Percentiles rank a stretch among this genome's conserved stretches.
These are phyloP conservation scores for Naganishia liquefaciens DNA, from an alignment of 1,284 basidiomycete species.

Conservation along the genomic window DNA sequence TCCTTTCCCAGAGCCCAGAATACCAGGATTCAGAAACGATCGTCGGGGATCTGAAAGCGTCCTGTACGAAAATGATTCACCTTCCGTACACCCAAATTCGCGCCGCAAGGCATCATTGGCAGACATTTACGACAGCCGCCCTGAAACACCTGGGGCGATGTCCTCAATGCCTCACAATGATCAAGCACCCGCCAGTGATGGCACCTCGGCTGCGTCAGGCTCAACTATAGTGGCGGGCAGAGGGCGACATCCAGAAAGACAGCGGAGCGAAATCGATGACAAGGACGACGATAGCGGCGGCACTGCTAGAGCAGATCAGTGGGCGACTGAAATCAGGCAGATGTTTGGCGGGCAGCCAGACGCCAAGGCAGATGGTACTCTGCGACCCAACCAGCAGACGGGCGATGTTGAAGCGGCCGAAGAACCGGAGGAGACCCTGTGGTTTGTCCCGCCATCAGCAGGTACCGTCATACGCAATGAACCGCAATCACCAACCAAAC, in stretches of 20 bases:
- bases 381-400: conserved; percentile 5
- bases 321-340: conserved; percentile 38
- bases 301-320: conserved; percentile 45
- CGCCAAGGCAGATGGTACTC: conserved; percentile 23
- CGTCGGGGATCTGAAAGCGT: conserved; percentile 34
- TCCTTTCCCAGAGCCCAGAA: conserved; percentile 17
- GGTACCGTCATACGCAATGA: conserved; percentile 13
- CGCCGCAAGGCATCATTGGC: conserved; percentile 19
- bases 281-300: conserved; percentile 43
- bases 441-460: conserved; percentile 29
- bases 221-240: conserved; percentile 1
- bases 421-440: conserved; percentile 32
- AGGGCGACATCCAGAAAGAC: neutral
- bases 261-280: conserved; percentile 26
- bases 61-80: neutral
- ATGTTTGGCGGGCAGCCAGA: conserved; percentile 34
- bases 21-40: conserved; percentile 29
- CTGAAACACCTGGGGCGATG: neutral
- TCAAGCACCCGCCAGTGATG: conserved; percentile 1
- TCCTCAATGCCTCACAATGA: neutral
- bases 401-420: conserved; percentile 5
- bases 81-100: neutral
- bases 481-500: conserved; percentile 12
- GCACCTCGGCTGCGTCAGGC: conserved; percentile 2
- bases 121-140: conserved; percentile 2